Conservation (phyloP, 192 early-diverging fungal genomes). For the Umbelopsis vinacea region DNA sequence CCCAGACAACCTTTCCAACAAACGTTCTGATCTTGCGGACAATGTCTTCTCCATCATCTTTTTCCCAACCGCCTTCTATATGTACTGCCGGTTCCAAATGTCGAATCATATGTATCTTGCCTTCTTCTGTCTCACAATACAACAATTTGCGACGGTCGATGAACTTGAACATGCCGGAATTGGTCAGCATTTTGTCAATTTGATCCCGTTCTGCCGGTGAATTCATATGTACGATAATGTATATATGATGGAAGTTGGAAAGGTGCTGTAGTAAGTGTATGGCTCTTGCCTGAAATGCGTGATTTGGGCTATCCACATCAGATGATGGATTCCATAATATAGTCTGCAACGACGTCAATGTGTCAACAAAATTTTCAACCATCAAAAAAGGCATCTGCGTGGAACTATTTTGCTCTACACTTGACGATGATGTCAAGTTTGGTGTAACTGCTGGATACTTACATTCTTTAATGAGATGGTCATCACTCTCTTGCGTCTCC, state of each 20-base stretch:
- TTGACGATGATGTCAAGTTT: not conserved
- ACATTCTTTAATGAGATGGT: slow-evolving; percentile 68
- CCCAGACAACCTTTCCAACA: slow-evolving; percentile 39
- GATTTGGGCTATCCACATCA: slow-evolving; percentile 66
- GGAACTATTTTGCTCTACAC: not conserved
- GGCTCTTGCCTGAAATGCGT: slow-evolving; percentile 69
- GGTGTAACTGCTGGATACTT: slow-evolving; percentile 10
- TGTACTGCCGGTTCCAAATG: slow-evolving; percentile 70
- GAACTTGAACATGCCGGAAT: slow-evolving; percentile 41
- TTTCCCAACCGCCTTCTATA: slow-evolving; percentile 60
- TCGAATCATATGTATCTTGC: slow-evolving; percentile 70
- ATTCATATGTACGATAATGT: slow-evolving; percentile 61
- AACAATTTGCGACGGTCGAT: slow-evolving; percentile 70
- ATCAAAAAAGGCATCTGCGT: not conserved
- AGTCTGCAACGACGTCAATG: slow-evolving; percentile 48
- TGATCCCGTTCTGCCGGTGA: slow-evolving; percentile 60
- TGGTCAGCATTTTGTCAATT: slow-evolving; percentile 52
- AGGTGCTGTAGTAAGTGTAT: slow-evolving; percentile 59
- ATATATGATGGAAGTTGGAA: slow-evolving; percentile 51
- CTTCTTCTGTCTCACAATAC: slow-evolving; percentile 70
- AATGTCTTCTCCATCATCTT: slow-evolving; percentile 44
- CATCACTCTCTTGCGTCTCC: slow-evolving; percentile 54
- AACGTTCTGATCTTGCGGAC: slow-evolving; percentile 32
- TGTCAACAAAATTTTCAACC: not conserved
- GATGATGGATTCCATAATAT: slow-evolving; percentile 81